Base-by-base conservation (phyloP, 2,329 filamentous ascomycete species). In the Gremmenia infestans region DNA sequence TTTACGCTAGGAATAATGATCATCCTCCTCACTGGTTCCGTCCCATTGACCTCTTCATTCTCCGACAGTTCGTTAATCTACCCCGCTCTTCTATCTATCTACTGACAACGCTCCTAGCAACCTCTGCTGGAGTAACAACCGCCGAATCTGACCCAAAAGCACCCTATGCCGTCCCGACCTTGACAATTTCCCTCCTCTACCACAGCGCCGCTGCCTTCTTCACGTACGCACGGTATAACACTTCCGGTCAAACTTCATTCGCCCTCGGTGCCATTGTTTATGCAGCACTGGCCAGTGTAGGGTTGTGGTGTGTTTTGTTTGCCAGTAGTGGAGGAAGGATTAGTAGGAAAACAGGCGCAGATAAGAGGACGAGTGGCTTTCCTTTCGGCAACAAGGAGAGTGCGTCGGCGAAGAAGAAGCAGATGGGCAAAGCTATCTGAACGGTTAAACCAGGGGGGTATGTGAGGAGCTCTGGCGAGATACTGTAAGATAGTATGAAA, bases 361-460 rank as follows among this genome's bases (percentile, higher is more conserved):
- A 88, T 67, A 87, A 87, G 76, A 75, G 85, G 67, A 86, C 79
- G 25, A 78, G 78, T 57, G 83, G 82, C 11, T 89, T 82, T 63
- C 85, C 85, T 3, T 88, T 89, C 68, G 75, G 74, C 62, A 88
- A 88, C 63, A 65, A 63, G 5, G 79, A 82, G 68, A 67, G 69
- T 37, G 68, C 67, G 11, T 54, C 56, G 19, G 58, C 60, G 35
- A 66, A 62, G 59, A 69, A 69, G 60, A 68, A 61, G 52, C 55
- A 62, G 48, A 37, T 62, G 56, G 54, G 57, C 15, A 64, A 65
- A 52, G 60, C 56, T 17, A 54, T 57, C 2, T 65, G 49, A 52
- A 32, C 8, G 9, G 9, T 32, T 32, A 11, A 32, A 11, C 28
- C 8, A 32, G 8, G 9, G 28, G 8, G 28, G 3, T 28, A 11